Evolutionary conservation across 169 alveolate species (phyloP), one percentile per base, ranked within the genome.

Genomic region (Plasmodium yoelii): DNA sequence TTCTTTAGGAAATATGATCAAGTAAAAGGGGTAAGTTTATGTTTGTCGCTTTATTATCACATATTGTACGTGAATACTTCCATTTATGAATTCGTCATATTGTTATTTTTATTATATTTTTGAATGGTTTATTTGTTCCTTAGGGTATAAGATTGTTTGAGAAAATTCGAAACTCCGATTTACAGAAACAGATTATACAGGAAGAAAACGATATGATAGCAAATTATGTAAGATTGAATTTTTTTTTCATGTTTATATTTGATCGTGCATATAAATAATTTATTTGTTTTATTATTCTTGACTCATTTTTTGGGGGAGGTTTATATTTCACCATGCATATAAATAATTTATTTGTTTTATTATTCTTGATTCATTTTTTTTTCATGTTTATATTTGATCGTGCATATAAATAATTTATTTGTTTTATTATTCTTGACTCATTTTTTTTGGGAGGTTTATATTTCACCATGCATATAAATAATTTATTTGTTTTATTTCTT

Each of bases 141-240:
- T 18, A 75, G 88, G 88, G 88, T 47, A 24, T 61, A 47, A 60
- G 88, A 13, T 51, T 75, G 7, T 61, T 75, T 68, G 88, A 75
- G 10, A 75, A 49, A 75, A 75, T 75, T 15, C 49, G 22, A 46
- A 75, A 64, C 55, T 75, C 88, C 15, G 88, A 75, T 19, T 13
- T 75, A 46, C 88, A 75, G 67, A 75, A 57, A 26, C 70, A 75
- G 70, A 46, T 75, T 49, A 63, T 75, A 49, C 69, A 75, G 51
- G 88, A 75, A 22, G 88, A 75, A 63, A 75, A 75, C 6, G 75
- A 75, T 15, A 28, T 61, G 55, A 75, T 75, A 53, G 74, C 88
- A 8, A 51, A 75, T 61, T 75, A 61, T 63, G 88, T 75, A 75
- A 75, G 26, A 44, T 60, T 24, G 3, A 4, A 22, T 2, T 15